Evolutionary conservation across 306 rosid species (phyloP).

Genomic region (Sicyos edulis): DNA sequence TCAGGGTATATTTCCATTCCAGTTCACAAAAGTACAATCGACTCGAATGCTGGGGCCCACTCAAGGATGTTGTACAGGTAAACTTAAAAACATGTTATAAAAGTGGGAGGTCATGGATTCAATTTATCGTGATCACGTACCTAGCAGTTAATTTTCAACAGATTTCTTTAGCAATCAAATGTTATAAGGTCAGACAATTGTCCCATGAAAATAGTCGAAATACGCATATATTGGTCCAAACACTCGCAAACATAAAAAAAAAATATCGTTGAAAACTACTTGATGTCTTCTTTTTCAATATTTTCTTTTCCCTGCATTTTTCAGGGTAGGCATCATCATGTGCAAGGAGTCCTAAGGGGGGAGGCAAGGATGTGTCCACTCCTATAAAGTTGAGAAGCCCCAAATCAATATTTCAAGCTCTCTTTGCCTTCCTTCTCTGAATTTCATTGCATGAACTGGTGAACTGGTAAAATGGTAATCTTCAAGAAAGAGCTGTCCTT

Average conservation of each 20-base stretch:
- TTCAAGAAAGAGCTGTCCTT: neutral
- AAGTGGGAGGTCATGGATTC: no score
- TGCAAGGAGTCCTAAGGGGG: slow-evolving; percentile 38
- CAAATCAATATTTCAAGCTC: slow-evolving; percentile 71
- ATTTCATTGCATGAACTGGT: slow-evolving; percentile 17
- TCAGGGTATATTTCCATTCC: slow-evolving; percentile 83
- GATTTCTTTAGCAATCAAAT: no score
- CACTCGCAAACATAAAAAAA: no score
- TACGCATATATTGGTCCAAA: no score
- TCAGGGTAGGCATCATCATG: slow-evolving; percentile 54
- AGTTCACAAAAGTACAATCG: slow-evolving; percentile 63
- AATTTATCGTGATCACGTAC: no score
- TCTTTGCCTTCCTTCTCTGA: slow-evolving; percentile 81
- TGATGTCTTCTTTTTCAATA: neutral
- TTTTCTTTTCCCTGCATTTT: neutral
- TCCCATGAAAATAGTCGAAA: no score
- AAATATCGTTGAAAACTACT: neutral
- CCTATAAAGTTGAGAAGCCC: slow-evolving; percentile 46
- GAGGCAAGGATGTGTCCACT: slow-evolving; percentile 27
- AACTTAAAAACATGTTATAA: neutral
- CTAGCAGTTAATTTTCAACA: no score
- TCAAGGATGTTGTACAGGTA: slow-evolving; percentile 76
- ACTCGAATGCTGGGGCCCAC: slow-evolving; percentile 92
- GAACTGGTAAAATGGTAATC: neutral
- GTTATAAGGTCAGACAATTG: no score